Evolutionary conservation across 495 filamentous ascomycete genomes (phyloP), one percentile per base, ranked within the genome.

Genomic region (Aspergillus homomorphus): DNA sequence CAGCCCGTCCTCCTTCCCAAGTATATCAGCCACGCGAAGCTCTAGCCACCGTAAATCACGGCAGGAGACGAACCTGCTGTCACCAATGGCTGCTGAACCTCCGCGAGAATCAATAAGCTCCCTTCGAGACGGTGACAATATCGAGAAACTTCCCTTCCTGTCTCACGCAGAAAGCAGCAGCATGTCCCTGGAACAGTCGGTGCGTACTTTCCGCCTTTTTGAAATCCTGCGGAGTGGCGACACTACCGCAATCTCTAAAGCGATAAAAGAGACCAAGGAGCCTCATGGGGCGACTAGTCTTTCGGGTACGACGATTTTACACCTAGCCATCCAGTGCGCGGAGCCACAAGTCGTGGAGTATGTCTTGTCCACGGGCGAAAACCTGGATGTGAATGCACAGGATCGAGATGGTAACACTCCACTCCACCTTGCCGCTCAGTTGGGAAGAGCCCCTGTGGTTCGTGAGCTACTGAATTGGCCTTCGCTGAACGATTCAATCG

Each of bases 301-400:
- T 18, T 89, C 91, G 44, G 91, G 92, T 42, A 94, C 92, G 1
- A 91, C 89, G 0, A 86, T 96, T 43, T 80, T 98, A 16, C 95
- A 98, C 71, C 77, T 98, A 52, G 92, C 94, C 23, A 89, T 97
- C n/a, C 94, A 98, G 69, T 98, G 94, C 66, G 95, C 95, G 18
- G 92, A 98, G 65, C 82, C 88, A 23, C 87, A 89, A n/a, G 91
- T 98, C 14, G 87, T 98, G n/a, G 95, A 98, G 72, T 96, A 90
- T 62, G 87, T 98, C 8, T 74, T 98, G 21, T 92, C 91, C 5
- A 82, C 86, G 48, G 76, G 74, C n/a, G 70, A 75, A 18, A 70
- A 70, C 10, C 73, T 95, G 51, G 90, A 98, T 67, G 77, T 98
- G 65, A 98, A 98, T 74, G 86, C 87, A 24, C 87, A 89, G 24